phyloP scores from a whole-genome alignment of 2,329 filamentous ascomycete species.

The Venturia pyrina region DNA sequence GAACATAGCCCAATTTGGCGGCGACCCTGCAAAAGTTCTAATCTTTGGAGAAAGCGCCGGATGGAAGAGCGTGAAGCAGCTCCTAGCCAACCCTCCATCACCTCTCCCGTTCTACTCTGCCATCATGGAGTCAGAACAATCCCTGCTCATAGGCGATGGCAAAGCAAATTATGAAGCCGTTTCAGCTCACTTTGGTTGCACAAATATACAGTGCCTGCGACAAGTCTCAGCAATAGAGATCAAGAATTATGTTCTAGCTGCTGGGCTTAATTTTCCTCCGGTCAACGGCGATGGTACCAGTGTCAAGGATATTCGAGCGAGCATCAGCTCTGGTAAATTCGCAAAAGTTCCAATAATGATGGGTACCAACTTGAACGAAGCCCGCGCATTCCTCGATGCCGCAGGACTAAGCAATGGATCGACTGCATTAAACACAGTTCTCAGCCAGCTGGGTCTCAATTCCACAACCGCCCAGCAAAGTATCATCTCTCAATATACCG shows the following conservation, averaged over 20 bases:
- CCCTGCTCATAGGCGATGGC: neutral
- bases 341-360: slow-evolving; percentile 20
- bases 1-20: slow-evolving; percentile 28
- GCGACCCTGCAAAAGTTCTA: slow-evolving; percentile 27
- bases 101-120: slow-evolving; percentile 25
- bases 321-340: neutral
- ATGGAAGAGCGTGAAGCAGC: slow-evolving; percentile 21
- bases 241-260: slow-evolving; percentile 11
- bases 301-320: neutral
- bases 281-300: slow-evolving; percentile 11
- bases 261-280: slow-evolving; percentile 10
- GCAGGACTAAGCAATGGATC: slow-evolving; percentile 1
- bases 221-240: slow-evolving; percentile 8
- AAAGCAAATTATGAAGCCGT: neutral
- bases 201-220: slow-evolving; percentile 6
- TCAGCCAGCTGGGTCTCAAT: neutral
- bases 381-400: slow-evolving; percentile 13
- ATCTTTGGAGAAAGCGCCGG: slow-evolving; percentile 19
- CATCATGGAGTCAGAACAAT: slow-evolving; percentile 18
- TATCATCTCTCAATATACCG: neutral
- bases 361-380: slow-evolving; percentile 21
- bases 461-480: neutral
- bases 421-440: neutral
- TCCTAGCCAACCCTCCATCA: slow-evolving; percentile 22
- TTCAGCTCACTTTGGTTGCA: neutral